Percentiles rank a stretch among this genome's conserved stretches.
Evolutionary conservation across 202 grass and related monocot genomes (phyloP).

Genomic region (Bolboschoenoplectus hybrid): DNA sequence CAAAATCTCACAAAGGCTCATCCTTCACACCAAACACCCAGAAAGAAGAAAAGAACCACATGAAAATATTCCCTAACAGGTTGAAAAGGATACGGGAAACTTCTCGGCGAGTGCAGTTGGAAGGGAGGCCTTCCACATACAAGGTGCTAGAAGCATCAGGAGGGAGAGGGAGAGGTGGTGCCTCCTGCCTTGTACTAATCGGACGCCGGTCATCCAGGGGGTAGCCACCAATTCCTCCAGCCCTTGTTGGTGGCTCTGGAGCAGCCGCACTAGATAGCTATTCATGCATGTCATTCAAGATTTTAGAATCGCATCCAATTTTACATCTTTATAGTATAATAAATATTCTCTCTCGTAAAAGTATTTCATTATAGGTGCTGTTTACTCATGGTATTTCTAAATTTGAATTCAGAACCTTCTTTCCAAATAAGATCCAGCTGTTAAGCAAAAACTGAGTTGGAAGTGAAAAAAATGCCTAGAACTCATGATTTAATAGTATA

Average conservation of each 20-base stretch:
- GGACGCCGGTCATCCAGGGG: constrained; percentile 62
- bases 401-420: neutral
- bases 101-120: constrained; percentile 82
- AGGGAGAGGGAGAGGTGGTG: constrained; percentile 71
- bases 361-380: neutral
- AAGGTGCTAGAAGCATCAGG: constrained; percentile 94
- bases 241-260: constrained; percentile 49
- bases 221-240: constrained; percentile 64
- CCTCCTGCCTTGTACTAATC: constrained; percentile 64
- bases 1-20: neutral
- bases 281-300: constrained; percentile 21
- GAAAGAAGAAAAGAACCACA: neutral
- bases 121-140: constrained; percentile 90
- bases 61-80: constrained; percentile 28
- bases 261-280: constrained; percentile 44
- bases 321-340: neutral
- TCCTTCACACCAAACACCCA: neutral
- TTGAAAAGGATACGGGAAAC: constrained; percentile 94
- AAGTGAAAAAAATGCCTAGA: neutral
- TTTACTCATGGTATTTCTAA: neutral
- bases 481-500: neutral
- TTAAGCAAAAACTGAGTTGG: neutral
- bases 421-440: neutral
- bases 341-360: constrained; percentile 10
- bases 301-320: neutral